These are phyloP conservation scores for Trametes punicea DNA, from an alignment of 768 basidiomycete species.

Conservation along the genomic window DNA sequence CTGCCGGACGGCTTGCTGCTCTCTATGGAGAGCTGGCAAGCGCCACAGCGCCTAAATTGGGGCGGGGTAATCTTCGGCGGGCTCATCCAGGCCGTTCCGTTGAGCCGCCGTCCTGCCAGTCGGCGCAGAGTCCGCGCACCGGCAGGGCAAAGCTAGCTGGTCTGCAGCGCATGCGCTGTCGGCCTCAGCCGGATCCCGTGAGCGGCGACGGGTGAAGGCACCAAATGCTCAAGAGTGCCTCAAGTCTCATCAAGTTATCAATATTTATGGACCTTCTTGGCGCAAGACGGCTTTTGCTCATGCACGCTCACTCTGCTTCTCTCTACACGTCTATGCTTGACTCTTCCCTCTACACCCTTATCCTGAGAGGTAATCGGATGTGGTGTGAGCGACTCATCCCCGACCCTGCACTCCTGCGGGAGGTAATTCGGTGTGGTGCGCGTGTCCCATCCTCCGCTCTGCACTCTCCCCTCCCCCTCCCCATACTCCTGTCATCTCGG, in stretches of 20 bases:
- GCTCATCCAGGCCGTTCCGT: background rate
- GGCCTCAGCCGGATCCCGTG: too few species aligned
- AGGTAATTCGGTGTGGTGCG: background rate
- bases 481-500: background rate
- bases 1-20: background rate
- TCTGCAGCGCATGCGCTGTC: background rate
- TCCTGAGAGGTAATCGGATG: too few species aligned
- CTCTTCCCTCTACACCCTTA: too few species aligned
- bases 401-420: background rate
- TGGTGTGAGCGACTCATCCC: background rate
- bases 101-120: background rate
- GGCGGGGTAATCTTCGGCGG: background rate
- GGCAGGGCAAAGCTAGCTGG: background rate
- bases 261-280: too few species aligned
- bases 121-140: background rate
- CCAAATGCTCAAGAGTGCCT: too few species aligned
- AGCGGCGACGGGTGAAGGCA: too few species aligned
- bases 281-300: too few species aligned
- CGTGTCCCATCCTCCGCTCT: background rate
- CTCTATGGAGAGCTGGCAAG: background rate
- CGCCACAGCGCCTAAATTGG: background rate
- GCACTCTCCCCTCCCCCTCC: background rate
- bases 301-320: too few species aligned
- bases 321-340: too few species aligned
- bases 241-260: too few species aligned